phyloP scores from a whole-genome alignment of 768 basidiomycete genomes.

The Pholiota molesta region DNA sequence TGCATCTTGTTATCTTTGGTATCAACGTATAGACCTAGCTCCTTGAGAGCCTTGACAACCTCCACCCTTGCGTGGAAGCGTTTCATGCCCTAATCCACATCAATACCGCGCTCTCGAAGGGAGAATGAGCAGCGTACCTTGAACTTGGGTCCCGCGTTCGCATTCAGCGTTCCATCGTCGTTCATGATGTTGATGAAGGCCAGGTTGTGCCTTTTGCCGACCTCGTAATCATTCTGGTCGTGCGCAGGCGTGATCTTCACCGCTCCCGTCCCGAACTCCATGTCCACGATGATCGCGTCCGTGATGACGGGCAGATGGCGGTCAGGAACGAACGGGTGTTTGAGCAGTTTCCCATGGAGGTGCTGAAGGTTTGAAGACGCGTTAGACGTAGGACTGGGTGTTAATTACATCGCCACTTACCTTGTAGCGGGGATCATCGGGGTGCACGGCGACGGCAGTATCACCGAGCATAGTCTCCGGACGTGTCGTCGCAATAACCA shows the following conservation, averaged over 20 bases:
- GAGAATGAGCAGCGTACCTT: slow-evolving; percentile 43
- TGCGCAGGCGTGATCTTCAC: slow-evolving; percentile 99
- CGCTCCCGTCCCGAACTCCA: slow-evolving; percentile 96
- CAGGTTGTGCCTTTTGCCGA: slow-evolving; percentile 83
- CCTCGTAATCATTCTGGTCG: slow-evolving; percentile 96
- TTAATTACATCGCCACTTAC: slow-evolving; percentile 30
- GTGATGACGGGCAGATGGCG: slow-evolving; percentile 87
- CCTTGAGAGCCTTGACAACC: slow-evolving; percentile 83
- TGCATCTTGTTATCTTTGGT: slow-evolving; percentile 97
- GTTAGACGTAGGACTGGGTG: not conserved
- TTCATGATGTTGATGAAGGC: slow-evolving; percentile 95
- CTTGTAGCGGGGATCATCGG: slow-evolving; percentile 88
- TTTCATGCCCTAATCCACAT: slow-evolving; percentile 78
- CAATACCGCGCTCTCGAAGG: not conserved
- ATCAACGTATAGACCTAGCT: slow-evolving; percentile 83
- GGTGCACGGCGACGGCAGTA: slow-evolving; percentile 96
- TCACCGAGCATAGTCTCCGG: slow-evolving; percentile 99
- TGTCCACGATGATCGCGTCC: slow-evolving; percentile 89
- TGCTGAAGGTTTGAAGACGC: slow-evolving; percentile 48
- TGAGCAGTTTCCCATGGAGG: slow-evolving; percentile 90
- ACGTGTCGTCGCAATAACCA: slow-evolving; percentile 95
- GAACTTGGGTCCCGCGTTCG: slow-evolving; percentile 81
- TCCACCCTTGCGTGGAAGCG: slow-evolving; percentile 90
- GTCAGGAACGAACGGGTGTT: slow-evolving; percentile 82
- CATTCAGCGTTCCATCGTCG: slow-evolving; percentile 95